Conservation (phyloP, 129 eudicot genomes). For the Glebionis coronaria region DNA sequence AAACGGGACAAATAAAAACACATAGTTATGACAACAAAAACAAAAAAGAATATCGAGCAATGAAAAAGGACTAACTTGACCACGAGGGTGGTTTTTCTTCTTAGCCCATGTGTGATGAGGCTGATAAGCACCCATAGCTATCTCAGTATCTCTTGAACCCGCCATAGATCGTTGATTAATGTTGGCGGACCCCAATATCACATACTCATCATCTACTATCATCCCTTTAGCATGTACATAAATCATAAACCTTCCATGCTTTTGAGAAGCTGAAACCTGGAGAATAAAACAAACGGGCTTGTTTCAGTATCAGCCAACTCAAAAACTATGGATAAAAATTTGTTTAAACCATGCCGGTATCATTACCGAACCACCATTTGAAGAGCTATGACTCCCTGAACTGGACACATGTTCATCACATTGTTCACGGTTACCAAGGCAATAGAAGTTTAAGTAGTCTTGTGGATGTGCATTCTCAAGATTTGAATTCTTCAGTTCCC, state of each 20-base stretch:
- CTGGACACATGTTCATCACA: slow-evolving; percentile 28
- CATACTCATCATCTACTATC: slow-evolving; percentile 95
- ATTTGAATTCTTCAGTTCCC: slow-evolving; percentile 55
- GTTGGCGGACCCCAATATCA: slow-evolving; percentile 85
- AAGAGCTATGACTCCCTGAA: slow-evolving; percentile 28
- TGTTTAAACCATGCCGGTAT: background rate
- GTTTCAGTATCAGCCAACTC: background rate
- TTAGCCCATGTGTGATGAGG: slow-evolving; percentile 75
- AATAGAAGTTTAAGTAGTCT: slow-evolving; percentile 86
- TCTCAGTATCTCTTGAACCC: slow-evolving; percentile 95
- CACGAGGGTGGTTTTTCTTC: slow-evolving; percentile 61
- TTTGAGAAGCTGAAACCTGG: slow-evolving; percentile 71
- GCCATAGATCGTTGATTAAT: slow-evolving; percentile 96
- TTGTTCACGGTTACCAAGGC: slow-evolving; percentile 89
- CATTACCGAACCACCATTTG: slow-evolving; percentile 55
- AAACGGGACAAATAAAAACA: too few species aligned
- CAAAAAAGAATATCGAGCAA: background rate
- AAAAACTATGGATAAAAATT: background rate
- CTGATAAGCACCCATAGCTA: slow-evolving; percentile 95
- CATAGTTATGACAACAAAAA: background rate
- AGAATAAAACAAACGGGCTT: background rate
- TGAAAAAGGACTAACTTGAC: slow-evolving; percentile 54
- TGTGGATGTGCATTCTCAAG: slow-evolving; percentile 70
- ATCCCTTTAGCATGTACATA: slow-evolving; percentile 96
- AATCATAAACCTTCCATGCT: slow-evolving; percentile 66